A percentile compares a stretch with the other conserved stretches of the same genome.
Evolutionary conservation across 2,329 filamentous ascomycete genomes (phyloP).

Genomic region (Aspergillus sp.): DNA sequence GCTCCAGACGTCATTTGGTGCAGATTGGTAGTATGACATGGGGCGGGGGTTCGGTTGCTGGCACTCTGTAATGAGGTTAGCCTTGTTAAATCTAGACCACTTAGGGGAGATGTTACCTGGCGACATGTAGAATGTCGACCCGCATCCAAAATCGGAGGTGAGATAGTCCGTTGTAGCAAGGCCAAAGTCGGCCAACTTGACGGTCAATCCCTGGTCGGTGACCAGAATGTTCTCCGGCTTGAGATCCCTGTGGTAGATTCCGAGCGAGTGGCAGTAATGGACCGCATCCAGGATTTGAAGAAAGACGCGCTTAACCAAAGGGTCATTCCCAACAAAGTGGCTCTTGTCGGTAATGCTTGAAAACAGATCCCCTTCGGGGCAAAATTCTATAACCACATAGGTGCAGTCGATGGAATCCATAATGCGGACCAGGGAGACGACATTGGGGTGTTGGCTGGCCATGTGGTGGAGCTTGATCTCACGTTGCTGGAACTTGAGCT

Average conservation of each 20-base stretch:
- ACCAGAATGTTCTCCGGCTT: constrained; percentile 99
- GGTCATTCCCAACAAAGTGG: constrained; percentile 90
- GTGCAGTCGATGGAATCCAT: constrained; percentile 90
- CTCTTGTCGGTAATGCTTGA: constrained; percentile 95
- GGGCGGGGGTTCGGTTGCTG: constrained; percentile 72
- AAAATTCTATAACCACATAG: constrained; percentile 95
- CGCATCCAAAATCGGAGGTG: constrained; percentile 94
- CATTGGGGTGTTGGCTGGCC: constrained; percentile 86
- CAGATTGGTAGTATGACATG: constrained; percentile 79
- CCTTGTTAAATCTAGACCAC: not conserved
- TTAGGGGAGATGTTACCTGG: constrained; percentile 65
- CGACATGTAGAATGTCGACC: constrained; percentile 99
- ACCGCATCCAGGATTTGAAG: constrained; percentile 96
- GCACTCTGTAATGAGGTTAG: constrained; percentile 67
- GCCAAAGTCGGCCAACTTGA: constrained; percentile 97
- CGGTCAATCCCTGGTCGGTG: constrained; percentile 79
- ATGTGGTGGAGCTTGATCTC: constrained; percentile 90
- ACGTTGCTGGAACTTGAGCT: constrained; percentile 85
- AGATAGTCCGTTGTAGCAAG: constrained; percentile 80
- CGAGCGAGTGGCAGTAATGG: constrained; percentile 86
- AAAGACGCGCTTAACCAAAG: constrained; percentile 81
- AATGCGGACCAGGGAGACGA: constrained; percentile 91
- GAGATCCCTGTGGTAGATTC: constrained; percentile 95
- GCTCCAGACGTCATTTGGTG: constrained; percentile 96
- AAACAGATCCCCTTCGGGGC: constrained; percentile 94